Evolutionary conservation across 169 alveolate genomes (phyloP).

Genomic region (Besnoitia besnoiti): DNA sequence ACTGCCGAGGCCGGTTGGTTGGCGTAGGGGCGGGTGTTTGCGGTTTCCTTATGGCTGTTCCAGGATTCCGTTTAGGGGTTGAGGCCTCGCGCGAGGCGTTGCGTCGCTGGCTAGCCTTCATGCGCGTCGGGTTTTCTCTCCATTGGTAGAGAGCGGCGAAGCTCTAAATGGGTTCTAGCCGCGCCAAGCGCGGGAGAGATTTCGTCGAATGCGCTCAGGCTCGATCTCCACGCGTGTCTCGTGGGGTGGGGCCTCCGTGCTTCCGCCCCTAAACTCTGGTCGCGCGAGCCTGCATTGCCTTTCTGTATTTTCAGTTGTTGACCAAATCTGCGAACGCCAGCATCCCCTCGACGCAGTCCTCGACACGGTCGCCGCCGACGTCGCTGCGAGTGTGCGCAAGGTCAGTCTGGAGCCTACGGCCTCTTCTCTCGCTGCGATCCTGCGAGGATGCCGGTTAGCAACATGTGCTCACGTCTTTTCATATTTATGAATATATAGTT

Average conservation of each 20-base stretch:
- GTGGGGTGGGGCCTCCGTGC: neutral
- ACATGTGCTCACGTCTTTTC: neutral
- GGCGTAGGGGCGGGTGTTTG: no score
- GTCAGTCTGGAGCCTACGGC: neutral
- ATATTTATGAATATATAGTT: neutral
- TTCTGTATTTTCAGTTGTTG: neutral
- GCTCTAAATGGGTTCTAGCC: no score
- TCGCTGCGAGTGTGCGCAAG: conserved; percentile 34
- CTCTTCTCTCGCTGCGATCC: neutral
- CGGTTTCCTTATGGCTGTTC: no score
- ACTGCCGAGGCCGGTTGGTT: no score
- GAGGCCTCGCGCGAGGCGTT: no score
- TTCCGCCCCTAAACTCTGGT: neutral
- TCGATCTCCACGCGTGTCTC: no score
- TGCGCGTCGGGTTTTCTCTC: no score
- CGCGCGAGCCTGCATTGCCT: neutral
- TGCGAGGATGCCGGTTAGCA: neutral
- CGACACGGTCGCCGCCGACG: conserved; percentile 24
- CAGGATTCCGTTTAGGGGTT: no score
- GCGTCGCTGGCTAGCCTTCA: no score
- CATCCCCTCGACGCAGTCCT: conserved; percentile 31
- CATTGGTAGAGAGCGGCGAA: no score
- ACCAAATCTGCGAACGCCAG: conserved; percentile 9
- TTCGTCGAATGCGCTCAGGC: no score
- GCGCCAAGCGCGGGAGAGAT: no score